phyloP scores from a whole-genome alignment of 2,329 filamentous ascomycete species.

The Colletotrichum tamarilloi region DNA sequence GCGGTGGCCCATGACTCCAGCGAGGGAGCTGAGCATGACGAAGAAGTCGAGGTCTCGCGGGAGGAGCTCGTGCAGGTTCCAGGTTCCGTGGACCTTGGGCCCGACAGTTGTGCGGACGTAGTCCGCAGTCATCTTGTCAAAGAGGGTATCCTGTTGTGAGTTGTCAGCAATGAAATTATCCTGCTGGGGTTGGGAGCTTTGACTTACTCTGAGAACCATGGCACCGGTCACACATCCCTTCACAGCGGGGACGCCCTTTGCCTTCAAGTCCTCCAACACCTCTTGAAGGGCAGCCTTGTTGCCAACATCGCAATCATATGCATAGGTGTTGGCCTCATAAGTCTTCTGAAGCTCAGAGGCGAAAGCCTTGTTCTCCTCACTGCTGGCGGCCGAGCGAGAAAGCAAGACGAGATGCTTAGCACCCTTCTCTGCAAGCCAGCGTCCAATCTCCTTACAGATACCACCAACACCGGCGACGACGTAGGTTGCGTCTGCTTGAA shows the following conservation, averaged over 20 bases:
- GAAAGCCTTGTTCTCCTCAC: constrained; percentile 27
- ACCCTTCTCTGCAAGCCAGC: constrained; percentile 45
- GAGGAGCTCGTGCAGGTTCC: constrained; percentile 45
- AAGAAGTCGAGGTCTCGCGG: constrained; percentile 48
- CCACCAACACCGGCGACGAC: constrained; percentile 27
- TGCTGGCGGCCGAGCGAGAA: constrained; percentile 39
- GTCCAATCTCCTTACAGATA: constrained; percentile 30
- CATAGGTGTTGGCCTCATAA: constrained; percentile 7
- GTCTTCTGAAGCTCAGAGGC: constrained; percentile 19
- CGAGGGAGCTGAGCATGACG: constrained; percentile 46
- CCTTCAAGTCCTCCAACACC: constrained; percentile 17
- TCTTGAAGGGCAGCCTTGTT: constrained; percentile 10
- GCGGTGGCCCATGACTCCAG: constrained; percentile 41
- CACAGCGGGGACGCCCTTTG: constrained; percentile 19
- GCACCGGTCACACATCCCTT: constrained; percentile 28
- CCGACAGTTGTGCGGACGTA: constrained; percentile 40
- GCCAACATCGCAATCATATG: constrained; percentile 31
- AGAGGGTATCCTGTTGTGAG: constrained; percentile 31
- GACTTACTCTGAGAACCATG: constrained; percentile 31
- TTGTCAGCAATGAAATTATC: neutral
- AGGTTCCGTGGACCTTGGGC: constrained; percentile 48
- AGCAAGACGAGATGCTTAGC: constrained; percentile 43
- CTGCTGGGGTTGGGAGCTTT: neutral
- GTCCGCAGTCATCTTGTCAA: constrained; percentile 43
- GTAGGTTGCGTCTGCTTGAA: constrained; percentile 19